These are phyloP conservation scores for Madurella fahalii DNA, from an alignment of 2,329 filamentous ascomycete genomes.

Conservation along the genomic window DNA sequence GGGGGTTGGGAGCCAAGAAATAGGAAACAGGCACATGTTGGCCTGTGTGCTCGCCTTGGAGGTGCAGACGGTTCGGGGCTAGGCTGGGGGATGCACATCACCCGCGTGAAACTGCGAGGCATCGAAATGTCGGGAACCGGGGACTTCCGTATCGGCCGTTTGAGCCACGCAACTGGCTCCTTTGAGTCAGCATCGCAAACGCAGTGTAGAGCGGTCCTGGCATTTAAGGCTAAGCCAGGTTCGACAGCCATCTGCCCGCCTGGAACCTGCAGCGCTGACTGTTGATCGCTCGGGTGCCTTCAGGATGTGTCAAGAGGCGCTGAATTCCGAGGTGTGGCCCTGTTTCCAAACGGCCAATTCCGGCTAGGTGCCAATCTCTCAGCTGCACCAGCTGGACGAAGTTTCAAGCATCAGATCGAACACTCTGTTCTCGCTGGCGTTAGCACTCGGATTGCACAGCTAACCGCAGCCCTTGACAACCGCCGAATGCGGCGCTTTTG, in stretches of 20 bases:
- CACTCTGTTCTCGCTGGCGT: too few relatives aligned
- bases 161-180: background rate
- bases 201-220: background rate
- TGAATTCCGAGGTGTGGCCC: too few relatives aligned
- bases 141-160: background rate
- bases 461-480: background rate
- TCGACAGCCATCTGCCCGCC: background rate
- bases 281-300: background rate
- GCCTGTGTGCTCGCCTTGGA: background rate
- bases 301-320: background rate
- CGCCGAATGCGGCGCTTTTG: too few relatives aligned
- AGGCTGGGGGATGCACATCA: background rate
- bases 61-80: background rate
- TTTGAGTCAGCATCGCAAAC: background rate
- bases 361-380: too few relatives aligned
- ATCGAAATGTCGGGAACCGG: background rate
- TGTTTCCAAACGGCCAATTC: background rate
- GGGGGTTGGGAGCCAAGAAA: conserved; percentile 16
- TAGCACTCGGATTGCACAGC: too few relatives aligned
- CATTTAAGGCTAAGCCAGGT: background rate
- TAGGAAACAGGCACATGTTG: background rate
- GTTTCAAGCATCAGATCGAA: too few relatives aligned
- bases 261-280: background rate
- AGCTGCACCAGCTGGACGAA: too few relatives aligned
- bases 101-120: too few relatives aligned